These are phyloP conservation scores for Colletotrichum sp. DNA, from an alignment of 2,329 filamentous ascomycete species.

Conservation along the genomic window DNA sequence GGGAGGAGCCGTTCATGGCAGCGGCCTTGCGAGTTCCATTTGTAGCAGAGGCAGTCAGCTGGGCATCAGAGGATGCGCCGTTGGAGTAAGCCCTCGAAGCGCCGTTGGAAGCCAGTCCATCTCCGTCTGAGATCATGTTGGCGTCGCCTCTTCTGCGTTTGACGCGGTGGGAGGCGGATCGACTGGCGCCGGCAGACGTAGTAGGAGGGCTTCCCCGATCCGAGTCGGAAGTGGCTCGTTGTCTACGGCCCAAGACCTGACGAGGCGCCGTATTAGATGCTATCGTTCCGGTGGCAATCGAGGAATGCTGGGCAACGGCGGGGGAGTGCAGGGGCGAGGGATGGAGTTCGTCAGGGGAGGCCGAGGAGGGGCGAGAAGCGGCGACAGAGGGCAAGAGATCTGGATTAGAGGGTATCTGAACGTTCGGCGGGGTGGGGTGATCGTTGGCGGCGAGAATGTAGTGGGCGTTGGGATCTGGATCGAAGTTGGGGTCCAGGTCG, in stretches of 20 bases:
- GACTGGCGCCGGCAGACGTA: constrained; percentile 25
- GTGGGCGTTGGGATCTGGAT: constrained; percentile 32
- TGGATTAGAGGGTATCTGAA: constrained; percentile 52
- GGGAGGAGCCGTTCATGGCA: constrained; percentile 25
- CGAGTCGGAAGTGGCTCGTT: constrained; percentile 49
- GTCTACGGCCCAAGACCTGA: constrained; percentile 60
- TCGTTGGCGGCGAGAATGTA: constrained; percentile 61
- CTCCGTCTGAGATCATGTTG: constrained; percentile 69
- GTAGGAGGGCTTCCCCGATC: constrained; percentile 32
- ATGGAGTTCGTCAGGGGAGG: constrained; percentile 7
- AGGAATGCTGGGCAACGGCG: constrained; percentile 25
- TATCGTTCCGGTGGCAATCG: constrained; percentile 44
- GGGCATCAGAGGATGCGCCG: constrained; percentile 55
- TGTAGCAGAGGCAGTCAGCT: constrained; percentile 32
- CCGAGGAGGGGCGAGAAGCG: constrained; percentile 26
- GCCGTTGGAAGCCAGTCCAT: constrained; percentile 56
- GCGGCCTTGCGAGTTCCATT: constrained; percentile 48
- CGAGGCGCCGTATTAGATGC: constrained; percentile 37
- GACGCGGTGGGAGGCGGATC: constrained; percentile 29
- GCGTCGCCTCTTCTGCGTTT: constrained; percentile 62
- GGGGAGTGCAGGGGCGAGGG: constrained; percentile 23
- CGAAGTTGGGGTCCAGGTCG: constrained; percentile 45
- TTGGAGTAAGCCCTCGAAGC: constrained; percentile 59
- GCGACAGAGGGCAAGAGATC: constrained; percentile 44
- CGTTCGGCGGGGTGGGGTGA: constrained; percentile 62